These are phyloP conservation scores for Tricholoma hemisulphureum DNA, from an alignment of 768 basidiomycete genomes.

Conservation along the genomic window DNA sequence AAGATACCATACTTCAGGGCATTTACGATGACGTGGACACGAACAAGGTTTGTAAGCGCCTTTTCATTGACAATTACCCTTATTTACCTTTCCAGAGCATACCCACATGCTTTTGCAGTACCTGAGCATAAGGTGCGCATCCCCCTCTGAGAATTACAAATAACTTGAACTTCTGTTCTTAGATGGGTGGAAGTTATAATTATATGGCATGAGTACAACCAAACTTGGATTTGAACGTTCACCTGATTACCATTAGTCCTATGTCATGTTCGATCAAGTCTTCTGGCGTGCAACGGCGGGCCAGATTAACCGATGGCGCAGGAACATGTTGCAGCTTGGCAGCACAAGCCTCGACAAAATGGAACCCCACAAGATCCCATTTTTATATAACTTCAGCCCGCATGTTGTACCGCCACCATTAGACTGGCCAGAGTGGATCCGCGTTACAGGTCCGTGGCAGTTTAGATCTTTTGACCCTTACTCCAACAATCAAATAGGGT, in stretches of 20 bases:
- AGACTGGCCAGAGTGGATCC: conserved; percentile 99
- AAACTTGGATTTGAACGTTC: conserved; percentile 3
- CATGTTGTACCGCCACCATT: conserved; percentile 87
- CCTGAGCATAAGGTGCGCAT: conserved; percentile 81
- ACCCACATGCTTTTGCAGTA: conserved; percentile 97
- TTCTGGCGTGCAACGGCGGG: conserved; percentile 95
- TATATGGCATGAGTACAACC: conserved; percentile 76
- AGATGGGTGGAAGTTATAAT: conserved; percentile 98
- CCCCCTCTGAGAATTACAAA: background rate
- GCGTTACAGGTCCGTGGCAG: conserved; percentile 66
- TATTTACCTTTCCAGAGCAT: conserved; percentile 55
- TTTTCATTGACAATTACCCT: conserved; percentile 4
- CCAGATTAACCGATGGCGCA: conserved; percentile 93
- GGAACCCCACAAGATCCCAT: conserved; percentile 97
- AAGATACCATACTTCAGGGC: conserved; percentile 92
- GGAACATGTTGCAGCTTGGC: conserved; percentile 68
- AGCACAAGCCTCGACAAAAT: conserved; percentile 90
- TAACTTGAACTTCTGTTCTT: conserved; percentile 13
- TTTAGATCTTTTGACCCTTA: background rate
- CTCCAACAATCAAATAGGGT: conserved; percentile 53
- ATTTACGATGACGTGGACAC: conserved; percentile 97
- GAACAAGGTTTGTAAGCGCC: conserved; percentile 60
- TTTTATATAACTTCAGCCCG: conserved; percentile 96
- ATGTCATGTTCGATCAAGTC: conserved; percentile 96
- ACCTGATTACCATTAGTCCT: conserved; percentile 51